Evolutionary conservation across 441 rosid species (phyloP), one percentile per base, ranked within the genome.

Genomic region (Syzygium syzygioides): DNA sequence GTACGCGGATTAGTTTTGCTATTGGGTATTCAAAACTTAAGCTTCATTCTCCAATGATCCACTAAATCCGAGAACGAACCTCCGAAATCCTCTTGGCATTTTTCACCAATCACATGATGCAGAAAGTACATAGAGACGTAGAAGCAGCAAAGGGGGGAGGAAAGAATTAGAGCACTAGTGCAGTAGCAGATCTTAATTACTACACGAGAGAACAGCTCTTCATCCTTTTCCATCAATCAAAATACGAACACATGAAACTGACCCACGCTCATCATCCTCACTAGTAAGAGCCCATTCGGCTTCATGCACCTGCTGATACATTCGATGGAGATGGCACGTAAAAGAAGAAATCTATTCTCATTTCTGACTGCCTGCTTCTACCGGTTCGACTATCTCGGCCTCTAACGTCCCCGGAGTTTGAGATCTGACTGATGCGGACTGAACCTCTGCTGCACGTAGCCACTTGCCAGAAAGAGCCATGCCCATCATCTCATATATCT

Each of bases 401-500:
- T 96, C 98, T 55, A 17, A 28, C 25, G 94, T 91, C 55, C 94
- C 96, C 25, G 92, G 79, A 34, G 54, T 79, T 80, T 85, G 91
- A 50, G 92, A 55, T 71, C 89, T 92, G 66, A 92, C 87, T 50
- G 92, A 86, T 66, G 90, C 86, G 57, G 90, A 90, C 89, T 88
- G 92, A 3, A 55, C 68, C 55, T 87, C 94, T 14, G 90, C 91
- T 37, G 88, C 87, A 26, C 71, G 6, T 5, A 95, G 94, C 99
- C 99, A 98, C 92, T 95, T 96, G 55, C 95, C 96, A 3, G 96
- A 91, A 88, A 96, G 95, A 79, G 99, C 98, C 91, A 91, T 88
- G 62, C 93, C 96, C 98, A 98, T 95, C 98, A 96, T 95, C 95
- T 97, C 98, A 76, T 97, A 98, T 92, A 98, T 98, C 95, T 98